Evolutionary conservation across 1,284 basidiomycete genomes (phyloP), one percentile per base, ranked within the genome.

Genomic region (Cystobasidiaceae sp.): DNA sequence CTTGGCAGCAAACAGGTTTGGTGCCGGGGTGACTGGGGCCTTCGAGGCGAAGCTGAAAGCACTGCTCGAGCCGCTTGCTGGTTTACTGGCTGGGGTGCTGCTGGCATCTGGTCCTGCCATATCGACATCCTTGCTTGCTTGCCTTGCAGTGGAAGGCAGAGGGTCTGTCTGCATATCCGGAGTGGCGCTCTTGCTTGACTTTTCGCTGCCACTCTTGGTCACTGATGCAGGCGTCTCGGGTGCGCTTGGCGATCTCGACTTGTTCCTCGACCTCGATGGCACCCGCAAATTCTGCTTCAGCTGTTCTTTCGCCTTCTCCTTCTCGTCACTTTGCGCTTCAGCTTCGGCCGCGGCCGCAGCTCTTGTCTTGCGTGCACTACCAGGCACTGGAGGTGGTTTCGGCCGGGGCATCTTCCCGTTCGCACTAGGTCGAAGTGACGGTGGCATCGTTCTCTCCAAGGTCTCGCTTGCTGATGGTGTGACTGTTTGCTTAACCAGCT

Each of bases 331-430:
- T 23, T 59, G n/a, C 8, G 25, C 56, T 15, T 48, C 25, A 34
- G 43, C 37, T 19, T 55, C 61, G 19, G 52, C 51, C 15, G 61
- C 61, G 7, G 28, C 51, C 32, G 61, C 30, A 13, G 61, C 61
- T 19, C 61, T 39, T 21, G 61, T 64, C 52, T 56, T 64, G 32
- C 61, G 51, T 6, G 61, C 61, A 25, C 61, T 64, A 15, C 61
- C 61, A 2, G 61, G 61, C n/a, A 64, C 61, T 4, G 61, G 61
- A 15, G 61, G 61, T 13, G 61, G 61, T 28, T 64, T 64, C 8
- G 61, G 61, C 30, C 61, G 41, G 8, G 44, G 51, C 43, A 45
- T 39, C 21, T 56, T 55, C n/a, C 61, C 61, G 30, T 64, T 64
- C 4, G 44, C 15, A 8, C 41, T 46, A 7, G 51, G 33, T 21